Conservation (phyloP, 2,329 filamentous ascomycete genomes). For the Ceratocystis destructans region DNA sequence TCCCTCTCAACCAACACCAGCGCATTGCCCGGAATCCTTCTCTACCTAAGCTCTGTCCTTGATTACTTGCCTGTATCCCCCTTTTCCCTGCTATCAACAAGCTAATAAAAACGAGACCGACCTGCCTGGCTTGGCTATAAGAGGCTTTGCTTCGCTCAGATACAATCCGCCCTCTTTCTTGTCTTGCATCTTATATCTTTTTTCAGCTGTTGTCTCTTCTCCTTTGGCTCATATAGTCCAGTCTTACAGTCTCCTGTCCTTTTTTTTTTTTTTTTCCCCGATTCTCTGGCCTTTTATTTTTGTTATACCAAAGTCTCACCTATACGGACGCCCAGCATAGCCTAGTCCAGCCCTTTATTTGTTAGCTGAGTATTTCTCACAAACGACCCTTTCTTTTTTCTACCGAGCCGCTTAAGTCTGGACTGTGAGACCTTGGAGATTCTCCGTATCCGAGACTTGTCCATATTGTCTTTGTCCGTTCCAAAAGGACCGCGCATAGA, state of each 20-base stretch:
- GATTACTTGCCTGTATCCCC: background rate
- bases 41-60: background rate
- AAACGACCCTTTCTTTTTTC: background rate
- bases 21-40: background rate
- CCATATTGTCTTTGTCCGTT: background rate
- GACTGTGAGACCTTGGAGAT: background rate
- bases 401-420: background rate
- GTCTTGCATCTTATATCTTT: background rate
- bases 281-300: background rate
- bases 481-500: background rate
- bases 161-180: background rate
- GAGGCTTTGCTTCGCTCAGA: background rate
- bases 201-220: background rate
- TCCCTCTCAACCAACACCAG: background rate
- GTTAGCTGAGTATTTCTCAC: background rate
- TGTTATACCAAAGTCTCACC: background rate
- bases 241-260: background rate
- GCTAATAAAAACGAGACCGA: background rate
- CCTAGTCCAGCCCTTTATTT: background rate
- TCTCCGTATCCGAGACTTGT: constrained; percentile 1
- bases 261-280: background rate
- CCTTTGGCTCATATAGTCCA: background rate
- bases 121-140: background rate
- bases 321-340: background rate
- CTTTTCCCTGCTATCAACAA: background rate